Conservation (phyloP, 2,329 filamentous ascomycete genomes). For the Tothia fuscella region DNA sequence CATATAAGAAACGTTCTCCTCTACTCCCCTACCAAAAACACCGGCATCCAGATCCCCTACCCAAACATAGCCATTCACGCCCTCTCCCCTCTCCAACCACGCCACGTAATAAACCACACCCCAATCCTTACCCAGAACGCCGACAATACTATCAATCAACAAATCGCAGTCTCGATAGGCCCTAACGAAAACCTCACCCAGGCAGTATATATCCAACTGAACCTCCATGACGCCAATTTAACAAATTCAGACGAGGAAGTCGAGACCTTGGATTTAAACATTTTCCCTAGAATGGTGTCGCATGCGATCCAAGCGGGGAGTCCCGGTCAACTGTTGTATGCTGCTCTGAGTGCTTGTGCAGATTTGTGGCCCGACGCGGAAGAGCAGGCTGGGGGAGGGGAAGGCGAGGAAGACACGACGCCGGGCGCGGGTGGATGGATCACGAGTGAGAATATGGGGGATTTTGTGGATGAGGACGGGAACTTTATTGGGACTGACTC, state of each 20-base stretch:
- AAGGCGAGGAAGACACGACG: slow-evolving; percentile 40
- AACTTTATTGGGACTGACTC: slow-evolving; percentile 23
- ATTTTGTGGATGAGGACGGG: slow-evolving; percentile 42
- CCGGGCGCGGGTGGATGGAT: slow-evolving; percentile 74
- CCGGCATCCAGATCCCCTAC: slow-evolving; percentile 60
- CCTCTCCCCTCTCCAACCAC: slow-evolving; percentile 32
- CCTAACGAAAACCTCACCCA: no score
- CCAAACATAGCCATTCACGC: slow-evolving; percentile 65
- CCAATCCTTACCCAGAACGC: slow-evolving; percentile 1
- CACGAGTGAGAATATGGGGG: slow-evolving; percentile 78
- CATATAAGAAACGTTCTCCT: slow-evolving; percentile 44
- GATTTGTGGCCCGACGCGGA: slow-evolving; percentile 63
- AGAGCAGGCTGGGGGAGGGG: slow-evolving; percentile 43
- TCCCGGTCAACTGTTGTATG: slow-evolving; percentile 43
- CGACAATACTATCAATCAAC: no score
- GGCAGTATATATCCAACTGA: slow-evolving; percentile 18
- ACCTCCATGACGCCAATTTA: slow-evolving; percentile 39
- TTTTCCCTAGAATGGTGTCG: slow-evolving; percentile 39
- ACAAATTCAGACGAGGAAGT: slow-evolving; percentile 50
- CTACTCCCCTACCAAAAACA: slow-evolving; percentile 46
- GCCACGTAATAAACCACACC: slow-evolving; percentile 34
- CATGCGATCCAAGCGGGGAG: neutral
- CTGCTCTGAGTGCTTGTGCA: slow-evolving; percentile 61
- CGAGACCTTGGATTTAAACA: slow-evolving; percentile 53
- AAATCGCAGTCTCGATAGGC: no score